Base-by-base conservation (phyloP, 1,139 yeast genomes). In the Candida sanyaensis region DNA sequence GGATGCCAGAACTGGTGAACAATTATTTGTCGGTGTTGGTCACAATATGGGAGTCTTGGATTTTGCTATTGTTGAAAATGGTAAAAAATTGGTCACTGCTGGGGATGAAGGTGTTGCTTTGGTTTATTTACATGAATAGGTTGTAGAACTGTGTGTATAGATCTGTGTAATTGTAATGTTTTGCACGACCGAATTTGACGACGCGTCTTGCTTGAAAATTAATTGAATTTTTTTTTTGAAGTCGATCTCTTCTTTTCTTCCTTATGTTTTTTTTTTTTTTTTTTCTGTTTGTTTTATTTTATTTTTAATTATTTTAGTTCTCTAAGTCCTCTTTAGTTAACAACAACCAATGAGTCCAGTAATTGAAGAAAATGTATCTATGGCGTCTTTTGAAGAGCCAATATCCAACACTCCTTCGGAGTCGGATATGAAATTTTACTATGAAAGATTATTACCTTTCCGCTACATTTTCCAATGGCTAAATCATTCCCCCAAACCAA, bases 51-150 rank as follows among this genome's bases (percentile, higher is more conserved):
- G 98, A 49, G 84, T 93, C 11, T 77, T 93, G 51, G 97, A 91
- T 59, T 91, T 92, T 64, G 82, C 86, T 11, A 60, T 83, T 41
- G 63, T 75, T 37, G 82, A 82, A n/a, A 70, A 78, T 41, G 92
- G 89, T 37, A 77, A 78, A 49, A 84, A 86, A 62, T 62, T 95
- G 44, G 79, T 91, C 37, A 89, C 97, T 27, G 99, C 97, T n/a
- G 98, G 98, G 53, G 99, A 93, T 65, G 99, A 93, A 65, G 97
- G 96, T 55, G 97, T 93, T 32, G 83, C 96, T 6, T 74, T 93
- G 56, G 81, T 93, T 6, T 92, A 84, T 49, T 38, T 48, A 43
- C 45, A 48, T 41, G 52, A 50, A 33, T 50, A 51, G 32, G 8
- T 26, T 17, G 21, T 17, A 3, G 21, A 17, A 17, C n/a, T n/a